phyloP scores from a whole-genome alignment of 2,329 filamentous ascomycete genomes.

The Lachnum nothofagi region DNA sequence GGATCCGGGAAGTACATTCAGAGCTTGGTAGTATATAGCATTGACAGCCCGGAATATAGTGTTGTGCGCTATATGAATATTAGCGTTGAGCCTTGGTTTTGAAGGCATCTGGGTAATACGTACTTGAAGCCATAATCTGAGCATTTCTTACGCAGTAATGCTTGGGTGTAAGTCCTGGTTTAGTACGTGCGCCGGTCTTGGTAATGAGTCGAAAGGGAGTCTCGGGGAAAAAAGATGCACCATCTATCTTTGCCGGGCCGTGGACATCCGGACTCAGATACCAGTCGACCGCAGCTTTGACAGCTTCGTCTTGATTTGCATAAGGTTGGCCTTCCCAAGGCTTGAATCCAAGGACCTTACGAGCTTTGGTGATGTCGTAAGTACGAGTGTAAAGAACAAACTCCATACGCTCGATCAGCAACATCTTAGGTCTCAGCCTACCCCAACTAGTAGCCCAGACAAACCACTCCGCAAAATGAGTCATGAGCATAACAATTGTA shows the following conservation, averaged over 20 bases:
- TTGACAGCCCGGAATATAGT: conserved; percentile 33
- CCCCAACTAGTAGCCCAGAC: conserved; percentile 17
- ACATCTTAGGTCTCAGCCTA: conserved; percentile 14
- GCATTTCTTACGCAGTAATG: conserved; percentile 22
- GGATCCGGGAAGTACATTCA: conserved; percentile 22
- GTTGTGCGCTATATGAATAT: conserved; percentile 21
- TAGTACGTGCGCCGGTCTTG: conserved; percentile 11
- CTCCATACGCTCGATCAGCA: conserved; percentile 22
- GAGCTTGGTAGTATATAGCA: conserved; percentile 33
- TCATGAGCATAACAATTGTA: conserved; percentile 17
- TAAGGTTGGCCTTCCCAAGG: conserved; percentile 20
- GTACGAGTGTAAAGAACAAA: conserved; percentile 24
- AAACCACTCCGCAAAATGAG: conserved; percentile 19
- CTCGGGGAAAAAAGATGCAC: conserved; percentile 15
- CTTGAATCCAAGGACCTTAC: conserved; percentile 16
- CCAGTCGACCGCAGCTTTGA: conserved; percentile 20
- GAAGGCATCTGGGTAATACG: background rate
- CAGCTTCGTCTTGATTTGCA: conserved; percentile 17
- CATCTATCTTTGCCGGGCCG: conserved; percentile 15
- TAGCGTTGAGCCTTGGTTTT: background rate
- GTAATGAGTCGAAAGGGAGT: conserved; percentile 19
- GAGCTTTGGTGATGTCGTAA: conserved; percentile 21
- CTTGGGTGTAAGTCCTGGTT: conserved; percentile 8
- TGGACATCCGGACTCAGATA: conserved; percentile 19
- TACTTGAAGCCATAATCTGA: conserved; percentile 28